Conservation (phyloP, 2,329 filamentous ascomycete species). For the Sporothrix dimorphospora region DNA sequence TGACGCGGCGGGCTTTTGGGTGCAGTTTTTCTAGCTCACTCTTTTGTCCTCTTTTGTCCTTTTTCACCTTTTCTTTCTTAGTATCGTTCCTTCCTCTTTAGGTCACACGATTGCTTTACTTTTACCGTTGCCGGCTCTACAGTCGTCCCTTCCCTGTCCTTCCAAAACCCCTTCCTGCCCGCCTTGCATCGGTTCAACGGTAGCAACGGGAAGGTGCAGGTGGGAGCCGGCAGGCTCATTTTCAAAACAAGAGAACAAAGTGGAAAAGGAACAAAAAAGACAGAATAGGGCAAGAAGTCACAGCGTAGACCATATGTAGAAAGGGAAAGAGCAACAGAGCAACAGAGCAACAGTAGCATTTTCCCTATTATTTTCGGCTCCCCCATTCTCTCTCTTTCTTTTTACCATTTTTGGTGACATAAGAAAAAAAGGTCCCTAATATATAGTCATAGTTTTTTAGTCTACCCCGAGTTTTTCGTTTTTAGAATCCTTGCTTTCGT, state of each 20-base stretch:
- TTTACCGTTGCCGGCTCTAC: neutral
- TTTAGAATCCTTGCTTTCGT: conserved; percentile 11
- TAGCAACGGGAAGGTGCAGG: conserved; percentile 20
- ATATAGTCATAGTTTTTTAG: conserved; percentile 20
- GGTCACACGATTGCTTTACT: neutral
- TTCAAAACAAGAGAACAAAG: neutral
- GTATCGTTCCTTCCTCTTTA: neutral
- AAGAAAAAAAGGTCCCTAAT: conserved; percentile 5
- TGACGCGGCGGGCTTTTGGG: neutral
- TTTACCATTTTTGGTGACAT: neutral
- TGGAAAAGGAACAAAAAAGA: neutral
- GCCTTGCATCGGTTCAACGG: conserved; percentile 25
- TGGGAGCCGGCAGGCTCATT: neutral
- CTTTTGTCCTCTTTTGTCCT: neutral
- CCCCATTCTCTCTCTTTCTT: neutral
- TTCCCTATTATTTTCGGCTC: neutral
- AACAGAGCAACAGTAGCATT: neutral
- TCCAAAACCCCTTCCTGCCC: neutral
- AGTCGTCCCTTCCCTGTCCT: neutral
- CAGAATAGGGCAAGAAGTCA: neutral
- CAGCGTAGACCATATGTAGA: neutral
- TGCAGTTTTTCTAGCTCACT: no score
- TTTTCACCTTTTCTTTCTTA: neutral
- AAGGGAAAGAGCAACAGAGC: neutral
- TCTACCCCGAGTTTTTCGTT: conserved; percentile 16